phyloP scores from a whole-genome alignment of 2,329 filamentous ascomycete species.

The Penicillium paneum region DNA sequence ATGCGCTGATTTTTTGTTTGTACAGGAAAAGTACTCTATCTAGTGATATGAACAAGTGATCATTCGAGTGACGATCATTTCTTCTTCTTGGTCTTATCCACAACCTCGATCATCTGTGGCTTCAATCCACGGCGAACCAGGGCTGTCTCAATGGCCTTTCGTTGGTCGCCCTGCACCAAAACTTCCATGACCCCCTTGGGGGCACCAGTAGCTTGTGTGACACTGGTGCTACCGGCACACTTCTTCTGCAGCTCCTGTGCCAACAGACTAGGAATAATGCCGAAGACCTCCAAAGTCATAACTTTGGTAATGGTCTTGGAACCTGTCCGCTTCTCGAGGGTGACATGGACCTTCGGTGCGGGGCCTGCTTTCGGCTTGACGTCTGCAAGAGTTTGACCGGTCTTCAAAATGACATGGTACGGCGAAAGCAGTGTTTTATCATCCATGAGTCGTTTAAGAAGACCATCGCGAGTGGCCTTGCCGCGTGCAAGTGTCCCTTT shows the following conservation, averaged over 20 bases:
- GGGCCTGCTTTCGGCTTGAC: constrained; percentile 61
- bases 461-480: constrained; percentile 57
- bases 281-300: constrained; percentile 59
- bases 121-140: constrained; percentile 59
- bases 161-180: constrained; percentile 65
- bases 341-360: constrained; percentile 58
- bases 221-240: constrained; percentile 65
- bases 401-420: constrained; percentile 55
- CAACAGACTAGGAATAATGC: constrained; percentile 57
- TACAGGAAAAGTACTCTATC: not conserved
- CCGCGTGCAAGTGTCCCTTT: constrained; percentile 57
- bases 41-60: not conserved
- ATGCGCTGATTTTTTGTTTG: not conserved
- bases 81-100: constrained; percentile 67
- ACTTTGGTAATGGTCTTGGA: constrained; percentile 65
- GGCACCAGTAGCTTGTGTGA: constrained; percentile 60
- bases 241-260: constrained; percentile 66
- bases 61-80: constrained; percentile 33
- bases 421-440: constrained; percentile 49
- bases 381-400: constrained; percentile 37
- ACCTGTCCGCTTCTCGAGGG: constrained; percentile 62
- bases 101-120: constrained; percentile 59
- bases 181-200: constrained; percentile 65
- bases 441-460: constrained; percentile 58
- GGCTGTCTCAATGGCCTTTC: constrained; percentile 58